These are phyloP conservation scores for Russula earlei DNA, from an alignment of 768 basidiomycete species.

Conservation along the genomic window DNA sequence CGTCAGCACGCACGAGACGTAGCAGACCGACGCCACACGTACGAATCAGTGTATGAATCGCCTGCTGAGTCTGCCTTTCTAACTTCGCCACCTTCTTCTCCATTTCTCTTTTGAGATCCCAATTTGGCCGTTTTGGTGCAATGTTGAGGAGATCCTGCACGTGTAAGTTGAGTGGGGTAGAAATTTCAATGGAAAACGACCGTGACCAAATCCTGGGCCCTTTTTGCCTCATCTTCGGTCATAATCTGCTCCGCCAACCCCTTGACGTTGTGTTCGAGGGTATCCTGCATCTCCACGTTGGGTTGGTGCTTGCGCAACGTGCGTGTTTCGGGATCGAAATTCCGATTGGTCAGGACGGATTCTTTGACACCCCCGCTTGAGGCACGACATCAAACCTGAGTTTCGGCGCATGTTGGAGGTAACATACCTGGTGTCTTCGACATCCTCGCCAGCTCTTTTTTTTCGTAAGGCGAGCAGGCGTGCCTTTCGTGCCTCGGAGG, in stretches of 20 bases:
- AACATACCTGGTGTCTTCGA: constrained; percentile 36
- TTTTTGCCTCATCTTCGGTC: constrained; percentile 72
- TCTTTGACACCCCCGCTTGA: constrained; percentile 24
- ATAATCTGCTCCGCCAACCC: constrained; percentile 82
- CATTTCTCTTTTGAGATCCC: constrained; percentile 92
- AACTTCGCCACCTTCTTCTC: constrained; percentile 82
- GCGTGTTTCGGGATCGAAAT: constrained; percentile 85
- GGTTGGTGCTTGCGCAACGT: constrained; percentile 61
- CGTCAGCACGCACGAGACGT: not conserved
- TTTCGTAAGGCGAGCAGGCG: constrained; percentile 70
- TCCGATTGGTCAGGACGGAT: constrained; percentile 58
- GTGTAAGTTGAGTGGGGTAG: constrained; percentile 2
- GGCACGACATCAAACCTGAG: not conserved
- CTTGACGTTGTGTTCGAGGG: constrained; percentile 77
- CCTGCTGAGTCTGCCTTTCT: constrained; percentile 86
- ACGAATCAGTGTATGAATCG: constrained; percentile 92
- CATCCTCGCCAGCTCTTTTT: constrained; percentile 53
- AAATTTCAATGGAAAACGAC: not conserved
- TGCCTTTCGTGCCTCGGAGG: constrained; percentile 72
- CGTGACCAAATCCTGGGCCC: constrained; percentile 81
- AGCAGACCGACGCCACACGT: constrained; percentile 28
- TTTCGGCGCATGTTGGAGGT: not conserved
- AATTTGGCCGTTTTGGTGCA: constrained; percentile 92
- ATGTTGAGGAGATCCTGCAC: constrained; percentile 90
- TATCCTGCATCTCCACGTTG: constrained; percentile 59